Evolutionary conservation across 1,284 basidiomycete genomes (phyloP), one percentile per base, ranked within the genome.

Genomic region (Coriolopsis trogii): DNA sequence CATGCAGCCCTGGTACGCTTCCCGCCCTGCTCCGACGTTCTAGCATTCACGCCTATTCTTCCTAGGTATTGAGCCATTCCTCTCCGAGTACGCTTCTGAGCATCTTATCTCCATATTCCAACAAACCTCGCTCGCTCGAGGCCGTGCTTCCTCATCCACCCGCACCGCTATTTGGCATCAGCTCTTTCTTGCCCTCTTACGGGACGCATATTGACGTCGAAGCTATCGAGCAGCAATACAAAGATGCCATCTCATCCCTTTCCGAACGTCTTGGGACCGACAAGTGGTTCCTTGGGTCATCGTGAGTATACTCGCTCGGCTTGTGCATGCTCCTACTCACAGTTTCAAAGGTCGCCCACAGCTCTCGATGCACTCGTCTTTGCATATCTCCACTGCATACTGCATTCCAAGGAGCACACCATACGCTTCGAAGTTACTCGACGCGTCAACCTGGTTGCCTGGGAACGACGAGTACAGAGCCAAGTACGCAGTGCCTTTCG

Each of bases 321-420:
- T 28, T 7, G 33, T 9, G 16, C 33, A 23, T 30, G 8, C 16
- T 55, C 41, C 25, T 41, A 1, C 50, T 59, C 42, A 48, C 60
- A 36, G 20, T 44, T 23, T 18, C 44, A 36, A 55, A 89, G 89
- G 39, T 72, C 74, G 24, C 86, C 90, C 13, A 92, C 89, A 3
- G 79, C 85, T 1, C 78, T 92, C 10, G 89, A 92, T 64, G 89
- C 89, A 2, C 80, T 91, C 37, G 73, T 80, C 8, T 92, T 91
- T 63, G 89, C 90, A 1, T 91, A 91, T 59, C 72, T 92, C 8
- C 84, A 90, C 66, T 75, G 73, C 51, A 76, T 90, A 16, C 70
- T 89, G 6, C 71, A 80, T 40, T 75, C 77, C 15, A 69, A 72
- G 39, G 80, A 83, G 24, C 71, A 84, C 37, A 58, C 63, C 7